phyloP scores from a whole-genome alignment of 192 early-diverging fungal species.

The Diversispora epigaea region DNA sequence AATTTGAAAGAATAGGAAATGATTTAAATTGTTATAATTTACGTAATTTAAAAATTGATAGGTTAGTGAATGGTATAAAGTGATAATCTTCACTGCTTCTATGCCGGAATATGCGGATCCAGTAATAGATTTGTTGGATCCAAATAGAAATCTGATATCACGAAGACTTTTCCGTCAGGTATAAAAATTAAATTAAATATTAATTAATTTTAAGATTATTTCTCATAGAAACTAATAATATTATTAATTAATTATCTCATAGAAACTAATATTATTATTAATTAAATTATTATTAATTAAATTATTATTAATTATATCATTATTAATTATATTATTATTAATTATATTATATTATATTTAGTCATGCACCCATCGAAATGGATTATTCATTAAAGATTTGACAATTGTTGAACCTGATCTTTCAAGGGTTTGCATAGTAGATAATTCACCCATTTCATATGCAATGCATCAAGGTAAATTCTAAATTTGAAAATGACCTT shows the following conservation, averaged over 20 bases:
- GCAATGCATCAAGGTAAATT: conserved; percentile 67
- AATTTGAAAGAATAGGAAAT: neutral
- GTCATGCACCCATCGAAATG: conserved; percentile 69
- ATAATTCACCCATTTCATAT: conserved; percentile 79
- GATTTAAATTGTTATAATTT: conserved; percentile 2
- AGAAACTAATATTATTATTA: conserved; percentile 11
- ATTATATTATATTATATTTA: conserved; percentile 26
- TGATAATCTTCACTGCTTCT: conserved; percentile 88
- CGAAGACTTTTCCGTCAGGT: conserved; percentile 82
- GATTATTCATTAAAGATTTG: conserved; percentile 79
- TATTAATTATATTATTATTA: neutral
- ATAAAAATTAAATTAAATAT: conserved; percentile 22
- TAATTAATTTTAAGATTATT: neutral
- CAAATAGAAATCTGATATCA: conserved; percentile 62
- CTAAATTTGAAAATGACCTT: neutral
- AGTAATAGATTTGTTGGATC: conserved; percentile 88
- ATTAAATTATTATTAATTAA: conserved; percentile 22
- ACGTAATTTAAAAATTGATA: conserved; percentile 34
- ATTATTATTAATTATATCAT: conserved; percentile 21
- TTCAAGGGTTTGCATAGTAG: conserved; percentile 77
- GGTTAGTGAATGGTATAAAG: conserved; percentile 86
- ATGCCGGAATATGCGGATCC: conserved; percentile 95
- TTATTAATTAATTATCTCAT: neutral
- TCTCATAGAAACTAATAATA: neutral
- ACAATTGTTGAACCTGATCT: conserved; percentile 72